Evolutionary conservation across 1,284 basidiomycete species (phyloP), one percentile per base, ranked within the genome.

Genomic region (Apiotrichum akiyoshidainum): DNA sequence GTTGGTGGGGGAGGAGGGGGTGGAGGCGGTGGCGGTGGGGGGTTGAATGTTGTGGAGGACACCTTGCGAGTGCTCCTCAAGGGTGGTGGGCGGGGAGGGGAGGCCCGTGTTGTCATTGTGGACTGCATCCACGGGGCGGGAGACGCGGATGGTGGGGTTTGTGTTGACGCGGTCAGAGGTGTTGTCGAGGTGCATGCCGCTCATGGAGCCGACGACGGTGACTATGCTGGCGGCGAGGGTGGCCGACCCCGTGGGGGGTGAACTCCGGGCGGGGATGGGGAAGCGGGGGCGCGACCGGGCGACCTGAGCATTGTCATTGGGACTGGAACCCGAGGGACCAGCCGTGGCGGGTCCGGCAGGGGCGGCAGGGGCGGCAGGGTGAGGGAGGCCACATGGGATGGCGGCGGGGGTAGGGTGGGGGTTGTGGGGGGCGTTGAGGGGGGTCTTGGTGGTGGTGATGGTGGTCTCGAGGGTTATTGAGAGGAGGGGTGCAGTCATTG

Each of bases 61-160:
- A 7, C 26, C 3, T 31, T 31, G 3, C 4, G 26, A 31, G 13
- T 33, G 11, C 19, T 50, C 48, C 9, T 50, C 48, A 21, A 19
- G 19, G 2, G 35, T 50, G 6, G n/a, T 26, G 21, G 48, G 48
- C 5, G 48, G 48, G 11, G 48, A 22, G 12, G 17, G 35, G 12
- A 50, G 48, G 19, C 48, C 48, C 12, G 17, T 50, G 37, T 11
- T 16, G 48, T 14, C 39, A n/a, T 50, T 37, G 37, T 50, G 37
- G 35, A 13, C 11, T 5, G n/a, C 19, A 19, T 17, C 16, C 10
- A n/a, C 26, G 26, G 13, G 26, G 16, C 7, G 46, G 16, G 26
- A 46, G 12, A 6, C 17, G 19, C 42, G 11, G 19, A 5, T 44
- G 11, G 19, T 21, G n/a, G 8, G n/a, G 12, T 44, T 44, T 10